phyloP scores from a whole-genome alignment of 1,284 basidiomycete species.

The Entoloma clypeatum region DNA sequence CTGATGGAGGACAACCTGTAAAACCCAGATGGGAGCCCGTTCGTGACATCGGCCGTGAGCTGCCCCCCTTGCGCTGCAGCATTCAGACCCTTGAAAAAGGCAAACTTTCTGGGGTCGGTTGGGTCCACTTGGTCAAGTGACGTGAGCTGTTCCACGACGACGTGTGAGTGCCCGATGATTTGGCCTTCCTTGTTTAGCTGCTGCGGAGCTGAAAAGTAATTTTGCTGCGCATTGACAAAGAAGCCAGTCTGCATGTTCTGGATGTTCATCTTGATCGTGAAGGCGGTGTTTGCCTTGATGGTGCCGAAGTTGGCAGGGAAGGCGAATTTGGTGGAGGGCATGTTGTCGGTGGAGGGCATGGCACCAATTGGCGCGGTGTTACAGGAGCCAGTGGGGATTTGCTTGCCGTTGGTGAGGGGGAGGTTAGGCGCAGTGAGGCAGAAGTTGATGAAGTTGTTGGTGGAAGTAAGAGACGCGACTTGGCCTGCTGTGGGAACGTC shows the following conservation, averaged over 20 bases:
- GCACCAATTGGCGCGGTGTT: constrained; percentile 63
- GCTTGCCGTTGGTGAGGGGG: constrained; percentile 50
- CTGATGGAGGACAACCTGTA: constrained; percentile 64
- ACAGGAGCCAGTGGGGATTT: constrained; percentile 58
- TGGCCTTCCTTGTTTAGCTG: constrained; percentile 46
- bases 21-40: constrained; percentile 55
- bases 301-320: constrained; percentile 52
- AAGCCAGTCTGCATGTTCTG: constrained; percentile 54
- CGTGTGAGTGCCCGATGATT: constrained; percentile 63
- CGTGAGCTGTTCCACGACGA: constrained; percentile 54
- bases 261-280: constrained; percentile 57
- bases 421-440: constrained; percentile 31
- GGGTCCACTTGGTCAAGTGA: constrained; percentile 48
- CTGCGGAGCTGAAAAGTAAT: constrained; percentile 68
- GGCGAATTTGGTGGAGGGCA: constrained; percentile 58
- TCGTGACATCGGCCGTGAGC: constrained; percentile 49
- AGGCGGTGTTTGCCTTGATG: constrained; percentile 49
- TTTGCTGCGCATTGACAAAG: constrained; percentile 57
- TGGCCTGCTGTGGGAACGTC: constrained; percentile 40
- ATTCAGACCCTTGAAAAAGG: constrained; percentile 72
- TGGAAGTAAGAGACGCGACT: constrained; percentile 44
- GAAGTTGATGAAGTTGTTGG: constrained; percentile 59
- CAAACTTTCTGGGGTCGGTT: constrained; percentile 51
- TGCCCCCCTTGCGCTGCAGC: constrained; percentile 44
- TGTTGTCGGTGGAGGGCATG: constrained; percentile 50